A percentile compares a stretch with the other conserved stretches of the same genome.
Evolutionary conservation across 495 filamentous ascomycete genomes (phyloP).

Genomic region (Pyrenopolyporus hunteri): DNA sequence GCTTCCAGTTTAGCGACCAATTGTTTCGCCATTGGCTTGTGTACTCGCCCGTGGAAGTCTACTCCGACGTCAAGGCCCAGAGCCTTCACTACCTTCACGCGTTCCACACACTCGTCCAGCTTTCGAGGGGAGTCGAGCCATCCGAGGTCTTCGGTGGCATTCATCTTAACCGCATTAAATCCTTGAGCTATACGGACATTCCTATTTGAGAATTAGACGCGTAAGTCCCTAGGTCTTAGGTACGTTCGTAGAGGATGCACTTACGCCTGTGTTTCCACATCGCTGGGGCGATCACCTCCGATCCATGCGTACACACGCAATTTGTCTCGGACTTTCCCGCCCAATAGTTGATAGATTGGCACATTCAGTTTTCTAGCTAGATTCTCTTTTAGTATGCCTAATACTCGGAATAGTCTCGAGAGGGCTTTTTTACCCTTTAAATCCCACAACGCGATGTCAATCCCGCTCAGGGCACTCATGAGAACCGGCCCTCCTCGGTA

Average conservation of each 20-base stretch:
- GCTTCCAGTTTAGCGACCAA: slow-evolving; percentile 73
- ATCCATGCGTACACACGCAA: slow-evolving; percentile 87
- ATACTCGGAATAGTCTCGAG: background rate
- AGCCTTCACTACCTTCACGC: slow-evolving; percentile 71
- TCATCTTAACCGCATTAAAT: slow-evolving; percentile 80
- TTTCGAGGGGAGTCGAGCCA: slow-evolving; percentile 77
- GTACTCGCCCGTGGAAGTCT: slow-evolving; percentile 80
- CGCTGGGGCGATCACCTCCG: slow-evolving; percentile 77
- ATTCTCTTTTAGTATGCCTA: background rate
- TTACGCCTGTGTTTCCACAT: slow-evolving; percentile 69
- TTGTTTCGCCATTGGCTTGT: slow-evolving; percentile 84
- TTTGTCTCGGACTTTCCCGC: slow-evolving; percentile 76
- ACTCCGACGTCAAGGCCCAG: slow-evolving; percentile 74
- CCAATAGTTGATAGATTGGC: slow-evolving; percentile 75
- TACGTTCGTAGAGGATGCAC: slow-evolving; percentile 26
- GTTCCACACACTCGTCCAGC: slow-evolving; percentile 69
- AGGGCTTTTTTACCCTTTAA: slow-evolving; percentile 58
- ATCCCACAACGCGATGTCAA: slow-evolving; percentile 87
- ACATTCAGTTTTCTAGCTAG: slow-evolving; percentile 63
- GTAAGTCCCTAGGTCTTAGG: too few species aligned
- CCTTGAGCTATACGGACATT: slow-evolving; percentile 71
- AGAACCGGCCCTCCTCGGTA: slow-evolving; percentile 85
- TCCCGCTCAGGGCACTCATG: slow-evolving; percentile 78
- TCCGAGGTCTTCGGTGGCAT: slow-evolving; percentile 77
- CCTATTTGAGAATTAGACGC: slow-evolving; percentile 35